Percentiles rank a stretch among this genome's conserved stretches.
phyloP scores from a whole-genome alignment of 306 rosid species.

The Trichosanthes truncata region DNA sequence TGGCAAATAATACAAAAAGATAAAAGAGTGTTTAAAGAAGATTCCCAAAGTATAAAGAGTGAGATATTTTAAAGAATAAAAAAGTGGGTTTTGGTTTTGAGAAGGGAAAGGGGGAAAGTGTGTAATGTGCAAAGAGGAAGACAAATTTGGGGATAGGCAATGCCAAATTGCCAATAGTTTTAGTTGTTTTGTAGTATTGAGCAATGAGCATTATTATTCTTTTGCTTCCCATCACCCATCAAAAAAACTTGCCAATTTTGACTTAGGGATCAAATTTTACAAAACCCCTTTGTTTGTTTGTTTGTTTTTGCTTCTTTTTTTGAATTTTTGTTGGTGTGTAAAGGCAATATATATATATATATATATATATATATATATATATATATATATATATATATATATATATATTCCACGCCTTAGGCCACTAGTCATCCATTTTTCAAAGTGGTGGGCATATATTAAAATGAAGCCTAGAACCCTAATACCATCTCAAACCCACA shows the following conservation, averaged over 20 bases:
- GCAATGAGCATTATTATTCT: background rate
- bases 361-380: no score
- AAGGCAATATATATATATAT: no score
- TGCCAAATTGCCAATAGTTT: background rate
- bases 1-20: background rate
- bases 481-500: background rate
- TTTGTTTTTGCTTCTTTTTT: background rate
- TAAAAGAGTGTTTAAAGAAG: background rate
- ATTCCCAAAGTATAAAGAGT: slow-evolving; percentile 4
- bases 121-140: background rate
- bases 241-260: background rate
- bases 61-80: background rate
- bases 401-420: background rate
- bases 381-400: no score
- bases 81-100: background rate
- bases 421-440: background rate
- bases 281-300: background rate
- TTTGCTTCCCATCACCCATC: background rate
- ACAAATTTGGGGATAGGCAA: background rate
- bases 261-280: background rate
- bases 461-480: background rate
- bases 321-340: background rate
- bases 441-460: background rate
- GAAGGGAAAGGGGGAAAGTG: background rate
- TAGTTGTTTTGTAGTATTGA: background rate